A percentile compares a stretch with the other conserved stretches of the same genome.
These are phyloP conservation scores for Colletotrichum nymphaeae DNA, from an alignment of 2,329 filamentous ascomycete genomes.

Conservation along the genomic window DNA sequence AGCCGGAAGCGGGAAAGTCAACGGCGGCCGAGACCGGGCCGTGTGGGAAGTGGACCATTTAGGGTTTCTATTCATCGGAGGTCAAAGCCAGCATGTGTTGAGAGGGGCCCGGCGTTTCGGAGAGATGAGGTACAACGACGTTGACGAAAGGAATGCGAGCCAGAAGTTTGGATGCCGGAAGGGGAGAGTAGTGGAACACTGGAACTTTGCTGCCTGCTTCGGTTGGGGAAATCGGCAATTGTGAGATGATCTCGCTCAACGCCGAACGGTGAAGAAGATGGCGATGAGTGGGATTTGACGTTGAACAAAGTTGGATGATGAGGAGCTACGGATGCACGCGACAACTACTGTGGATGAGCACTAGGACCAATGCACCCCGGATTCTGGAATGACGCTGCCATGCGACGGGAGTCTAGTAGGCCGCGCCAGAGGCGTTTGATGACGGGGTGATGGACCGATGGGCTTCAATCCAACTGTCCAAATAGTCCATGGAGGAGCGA, in stretches of 20 bases:
- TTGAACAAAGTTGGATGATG: neutral
- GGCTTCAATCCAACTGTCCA: neutral
- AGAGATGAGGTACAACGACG: conserved; percentile 17
- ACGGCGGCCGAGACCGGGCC: conserved; percentile 8
- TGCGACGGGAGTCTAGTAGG: neutral
- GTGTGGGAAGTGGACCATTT: neutral
- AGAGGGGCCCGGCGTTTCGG: conserved; percentile 14
- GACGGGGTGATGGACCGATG: conserved; percentile 12
- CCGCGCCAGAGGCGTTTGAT: conserved; percentile 11
- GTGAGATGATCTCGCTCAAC: neutral
- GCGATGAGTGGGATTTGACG: neutral
- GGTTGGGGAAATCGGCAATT: neutral
- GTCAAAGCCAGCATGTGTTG: neutral
- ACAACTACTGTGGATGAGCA: neutral
- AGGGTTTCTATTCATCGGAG: neutral
- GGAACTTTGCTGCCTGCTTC: neutral
- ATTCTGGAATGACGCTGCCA: conserved; percentile 10
- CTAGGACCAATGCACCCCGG: conserved; percentile 10
- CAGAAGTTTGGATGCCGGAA: neutral
- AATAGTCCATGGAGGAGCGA: neutral
- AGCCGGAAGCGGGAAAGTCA: neutral
- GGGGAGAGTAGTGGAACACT: neutral
- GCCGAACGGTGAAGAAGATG: neutral
- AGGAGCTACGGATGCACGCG: too few relatives aligned
- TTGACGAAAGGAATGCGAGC: neutral